Evolutionary conservation across 2,329 filamentous ascomycete genomes (phyloP).

Genomic region (Neonectria ditissima): DNA sequence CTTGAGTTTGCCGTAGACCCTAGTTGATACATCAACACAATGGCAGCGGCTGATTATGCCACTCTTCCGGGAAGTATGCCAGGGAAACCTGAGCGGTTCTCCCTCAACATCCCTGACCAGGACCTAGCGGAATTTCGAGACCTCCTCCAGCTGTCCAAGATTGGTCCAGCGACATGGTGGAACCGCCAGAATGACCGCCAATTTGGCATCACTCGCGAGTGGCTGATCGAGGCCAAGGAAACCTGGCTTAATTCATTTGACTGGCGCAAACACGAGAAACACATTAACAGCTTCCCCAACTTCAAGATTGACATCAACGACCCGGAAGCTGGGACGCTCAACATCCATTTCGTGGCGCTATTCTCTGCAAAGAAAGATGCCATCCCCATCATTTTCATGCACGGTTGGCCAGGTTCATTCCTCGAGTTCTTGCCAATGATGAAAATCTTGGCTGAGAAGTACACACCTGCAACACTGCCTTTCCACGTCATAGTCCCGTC

Average conservation of each 20-base stretch:
- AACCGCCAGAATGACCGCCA: not conserved
- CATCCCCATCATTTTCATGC: conserved; percentile 6
- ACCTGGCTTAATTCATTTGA: conserved; percentile 59
- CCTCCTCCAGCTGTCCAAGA: not conserved
- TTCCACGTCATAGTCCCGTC: conserved; percentile 69
- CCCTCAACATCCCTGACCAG: not conserved
- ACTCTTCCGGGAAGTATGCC: not conserved
- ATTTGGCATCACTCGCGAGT: conserved; percentile 57
- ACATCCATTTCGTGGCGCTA: conserved; percentile 65
- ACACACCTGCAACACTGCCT: conserved; percentile 62
- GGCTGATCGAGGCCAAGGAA: conserved; percentile 56
- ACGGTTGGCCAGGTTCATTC: conserved; percentile 13
- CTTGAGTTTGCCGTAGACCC: too few relatives aligned
- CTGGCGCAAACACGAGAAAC: conserved; percentile 54
- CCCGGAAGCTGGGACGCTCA: not conserved
- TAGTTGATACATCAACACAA: not conserved
- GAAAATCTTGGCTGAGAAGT: conserved; percentile 47
- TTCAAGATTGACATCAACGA: conserved; percentile 55
- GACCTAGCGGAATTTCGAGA: not conserved
- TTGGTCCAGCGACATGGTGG: not conserved
- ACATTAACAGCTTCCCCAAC: conserved; percentile 62
- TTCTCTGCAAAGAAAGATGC: conserved; percentile 60
- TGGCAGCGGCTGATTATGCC: not conserved
- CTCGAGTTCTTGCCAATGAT: conserved; percentile 18
- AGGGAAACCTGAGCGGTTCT: not conserved